Base-by-base conservation (phyloP, 225 moss, liverwort and hornwort genomes). In the Lunularia cruciata region DNA sequence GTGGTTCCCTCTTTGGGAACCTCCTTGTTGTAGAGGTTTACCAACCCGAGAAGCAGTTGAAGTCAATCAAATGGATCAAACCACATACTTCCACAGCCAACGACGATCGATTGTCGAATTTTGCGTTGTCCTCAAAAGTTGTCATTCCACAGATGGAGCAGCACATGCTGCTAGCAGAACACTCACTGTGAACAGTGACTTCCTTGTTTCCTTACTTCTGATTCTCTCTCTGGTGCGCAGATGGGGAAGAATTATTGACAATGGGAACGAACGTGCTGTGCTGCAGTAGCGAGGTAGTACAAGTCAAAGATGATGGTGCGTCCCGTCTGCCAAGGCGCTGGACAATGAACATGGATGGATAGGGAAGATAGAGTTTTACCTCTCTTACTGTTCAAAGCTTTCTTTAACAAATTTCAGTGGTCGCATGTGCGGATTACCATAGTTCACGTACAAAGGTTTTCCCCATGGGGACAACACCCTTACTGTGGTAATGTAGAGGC, bases 11-110 rank as follows among this genome's bases (percentile, higher is more conserved):
- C 32, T 57, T 57, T 57, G 16, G 56, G 56, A 57, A 57, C 56
- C 56, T 57, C 56, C 56, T 30, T 5, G 33, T 31, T 31, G 31
- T 31, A 57, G 56, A 33, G 25, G 56, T 32, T 55, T 57, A 57
- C 56, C 56, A 57, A 57, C 56, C 56, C 56, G 26, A 57, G 56
- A 32, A 57, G 56, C 56, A 57, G 56, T 57, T 57, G 56, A 31
- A 57, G 32, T 32, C 14, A 32, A 57, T 57, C 31, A 57, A 57
- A 30, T 25, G 56, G 56, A 57, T 14, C 31, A 31, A 14, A 28
- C 30, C 56, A 57, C 56, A n/a, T 32, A 57, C 31, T 57, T 57
- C 26, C 10, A 31, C 33, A 30, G 25, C 16, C 28, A n/a, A n/a
- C n/a, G n/a, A n/a, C n/a, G n/a, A n/a, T n/a, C n/a, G n/a, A n/a